These are phyloP conservation scores for Thelephora aurantiotincta DNA, from an alignment of 768 basidiomycete genomes.

Conservation along the genomic window DNA sequence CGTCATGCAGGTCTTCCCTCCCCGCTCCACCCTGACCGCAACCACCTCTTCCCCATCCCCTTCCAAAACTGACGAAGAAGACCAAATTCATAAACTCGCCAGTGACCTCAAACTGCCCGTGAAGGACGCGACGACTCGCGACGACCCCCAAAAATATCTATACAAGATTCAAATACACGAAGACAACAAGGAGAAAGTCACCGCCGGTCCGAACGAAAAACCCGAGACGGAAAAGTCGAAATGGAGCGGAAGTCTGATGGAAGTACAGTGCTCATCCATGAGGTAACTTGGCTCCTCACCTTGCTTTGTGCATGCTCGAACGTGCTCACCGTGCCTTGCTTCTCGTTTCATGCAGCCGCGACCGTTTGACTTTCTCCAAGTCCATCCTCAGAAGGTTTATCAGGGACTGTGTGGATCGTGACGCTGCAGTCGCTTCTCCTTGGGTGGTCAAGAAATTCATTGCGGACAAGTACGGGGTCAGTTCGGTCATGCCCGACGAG, in stretches of 20 bases:
- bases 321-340: not conserved
- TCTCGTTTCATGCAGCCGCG: conserved; percentile 45
- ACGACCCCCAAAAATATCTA: conserved; percentile 72
- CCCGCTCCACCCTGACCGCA: conserved; percentile 15
- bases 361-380: conserved; percentile 91
- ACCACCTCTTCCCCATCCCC: conserved; percentile 23
- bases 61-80: conserved; percentile 26
- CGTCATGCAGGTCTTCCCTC: conserved; percentile 67
- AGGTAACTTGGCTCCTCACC: conserved; percentile 36
- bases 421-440: conserved; percentile 83
- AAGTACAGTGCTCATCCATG: conserved; percentile 69
- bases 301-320: not conserved
- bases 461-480: conserved; percentile 75
- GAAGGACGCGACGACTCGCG: conserved; percentile 54
- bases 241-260: conserved; percentile 66
- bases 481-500: conserved; percentile 75
- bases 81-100: conserved; percentile 46
- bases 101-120: conserved; percentile 64
- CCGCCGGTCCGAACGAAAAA: conserved; percentile 42
- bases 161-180: conserved; percentile 79
- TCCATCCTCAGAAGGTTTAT: conserved; percentile 94
- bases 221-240: conserved; percentile 44
- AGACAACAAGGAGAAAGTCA: conserved; percentile 55
- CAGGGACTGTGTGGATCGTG: conserved; percentile 88
- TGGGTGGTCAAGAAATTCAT: conserved; percentile 89